These are phyloP conservation scores for Physcomitrium patens DNA, from an alignment of 225 moss, liverwort and hornwort species.

Conservation along the genomic window DNA sequence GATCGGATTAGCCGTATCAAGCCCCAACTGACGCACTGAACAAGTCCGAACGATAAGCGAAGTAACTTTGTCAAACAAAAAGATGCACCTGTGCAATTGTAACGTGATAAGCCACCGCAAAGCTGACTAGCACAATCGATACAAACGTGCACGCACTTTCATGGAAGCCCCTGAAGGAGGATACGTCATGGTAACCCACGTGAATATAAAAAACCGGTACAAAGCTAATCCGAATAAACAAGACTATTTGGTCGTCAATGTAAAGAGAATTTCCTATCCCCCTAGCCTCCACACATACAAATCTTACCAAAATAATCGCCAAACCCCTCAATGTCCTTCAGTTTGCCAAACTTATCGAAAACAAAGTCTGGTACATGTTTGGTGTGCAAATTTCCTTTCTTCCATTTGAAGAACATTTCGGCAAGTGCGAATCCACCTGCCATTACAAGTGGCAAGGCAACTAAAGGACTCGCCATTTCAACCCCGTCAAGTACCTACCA, in stretches of 20 bases:
- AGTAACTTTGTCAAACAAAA: neutral
- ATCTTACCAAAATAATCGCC: conserved; percentile 62
- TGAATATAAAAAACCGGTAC: no score
- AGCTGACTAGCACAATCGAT: no score
- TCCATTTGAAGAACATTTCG: conserved; percentile 29
- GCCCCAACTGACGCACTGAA: conserved; percentile 58
- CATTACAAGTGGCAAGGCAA: conserved; percentile 26
- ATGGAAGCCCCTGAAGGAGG: no score
- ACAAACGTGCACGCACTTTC: no score
- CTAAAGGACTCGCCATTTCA: conserved; percentile 19
- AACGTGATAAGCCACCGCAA: no score
- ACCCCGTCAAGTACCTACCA: conserved; percentile 17
- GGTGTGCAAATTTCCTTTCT: conserved; percentile 30
- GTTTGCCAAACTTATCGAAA: conserved; percentile 34
- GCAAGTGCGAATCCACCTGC: conserved; percentile 28
- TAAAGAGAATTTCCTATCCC: no score
- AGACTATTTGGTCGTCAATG: no score
- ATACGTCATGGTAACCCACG: no score
- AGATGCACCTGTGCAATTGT: neutral
- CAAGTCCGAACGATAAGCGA: neutral
- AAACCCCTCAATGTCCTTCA: conserved; percentile 49
- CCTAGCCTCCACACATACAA: neutral
- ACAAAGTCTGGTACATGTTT: conserved; percentile 33
- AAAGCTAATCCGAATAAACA: no score
- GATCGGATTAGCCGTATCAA: conserved; percentile 37